These are phyloP conservation scores for Colletotrichum tamarilloi DNA, from an alignment of 2,329 filamentous ascomycete species.

Conservation along the genomic window DNA sequence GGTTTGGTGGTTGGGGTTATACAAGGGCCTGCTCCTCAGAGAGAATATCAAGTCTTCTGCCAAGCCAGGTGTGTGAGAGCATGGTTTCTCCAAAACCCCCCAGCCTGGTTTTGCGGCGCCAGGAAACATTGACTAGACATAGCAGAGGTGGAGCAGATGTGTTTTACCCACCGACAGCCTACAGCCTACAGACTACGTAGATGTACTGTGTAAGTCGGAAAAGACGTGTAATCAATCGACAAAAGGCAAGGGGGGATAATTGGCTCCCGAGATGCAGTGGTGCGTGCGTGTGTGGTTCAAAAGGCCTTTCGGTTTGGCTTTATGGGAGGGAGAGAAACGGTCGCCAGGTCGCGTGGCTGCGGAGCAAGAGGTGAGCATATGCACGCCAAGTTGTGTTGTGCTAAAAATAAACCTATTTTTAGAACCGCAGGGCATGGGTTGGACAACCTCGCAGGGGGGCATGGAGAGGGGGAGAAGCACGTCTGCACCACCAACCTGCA, in stretches of 20 bases:
- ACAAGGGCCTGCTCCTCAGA: background rate
- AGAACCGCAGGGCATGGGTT: conserved; percentile 14
- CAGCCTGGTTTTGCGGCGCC: background rate
- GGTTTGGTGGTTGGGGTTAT: conserved; percentile 1
- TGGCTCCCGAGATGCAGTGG: background rate
- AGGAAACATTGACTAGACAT: background rate
- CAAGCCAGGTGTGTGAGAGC: conserved; percentile 1
- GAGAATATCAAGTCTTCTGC: background rate
- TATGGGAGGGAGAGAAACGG: background rate
- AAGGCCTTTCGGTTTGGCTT: background rate
- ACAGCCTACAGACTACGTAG: too few species aligned
- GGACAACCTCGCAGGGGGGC: conserved; percentile 3
- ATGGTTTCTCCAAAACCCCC: background rate
- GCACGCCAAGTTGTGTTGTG: background rate
- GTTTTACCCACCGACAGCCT: background rate
- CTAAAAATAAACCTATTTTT: conserved; percentile 37
- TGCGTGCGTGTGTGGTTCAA: background rate
- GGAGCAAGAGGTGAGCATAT: conserved; percentile 5
- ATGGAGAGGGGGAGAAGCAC: background rate
- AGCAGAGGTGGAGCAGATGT: background rate
- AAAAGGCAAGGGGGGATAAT: background rate
- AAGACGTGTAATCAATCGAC: background rate
- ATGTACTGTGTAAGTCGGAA: background rate
- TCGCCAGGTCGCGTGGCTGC: conserved; percentile 27
- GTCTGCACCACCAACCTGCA: background rate